Conservation (phyloP, 768 basidiomycete genomes). For the Russula earlei region DNA sequence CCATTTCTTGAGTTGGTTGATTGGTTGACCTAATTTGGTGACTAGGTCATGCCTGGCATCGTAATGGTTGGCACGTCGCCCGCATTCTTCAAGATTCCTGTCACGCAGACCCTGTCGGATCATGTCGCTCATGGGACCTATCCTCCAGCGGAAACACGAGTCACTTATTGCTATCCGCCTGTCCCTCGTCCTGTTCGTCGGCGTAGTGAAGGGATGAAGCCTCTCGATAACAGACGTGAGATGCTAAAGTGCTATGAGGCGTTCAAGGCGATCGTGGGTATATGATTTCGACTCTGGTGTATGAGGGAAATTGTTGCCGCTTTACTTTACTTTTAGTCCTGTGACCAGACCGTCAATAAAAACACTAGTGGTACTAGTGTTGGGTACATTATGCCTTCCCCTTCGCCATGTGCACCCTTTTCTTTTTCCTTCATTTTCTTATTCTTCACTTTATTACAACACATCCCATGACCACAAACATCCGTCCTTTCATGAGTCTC, state of each 20-base stretch:
- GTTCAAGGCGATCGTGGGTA: conserved; percentile 14
- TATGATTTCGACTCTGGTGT: not conserved
- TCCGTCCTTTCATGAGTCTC: no score
- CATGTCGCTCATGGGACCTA: not conserved
- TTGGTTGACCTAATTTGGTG: not conserved
- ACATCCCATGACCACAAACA: no score
- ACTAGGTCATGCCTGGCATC: not conserved
- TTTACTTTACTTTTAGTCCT: not conserved
- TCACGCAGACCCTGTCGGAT: not conserved
- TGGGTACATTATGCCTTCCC: not conserved
- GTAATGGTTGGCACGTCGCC: not conserved
- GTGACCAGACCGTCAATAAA: not conserved
- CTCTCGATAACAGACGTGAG: conserved; percentile 13
- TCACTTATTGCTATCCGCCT: conserved; percentile 3
- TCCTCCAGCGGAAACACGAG: not conserved
- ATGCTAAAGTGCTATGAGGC: conserved; percentile 18
- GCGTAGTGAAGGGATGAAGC: conserved; percentile 19
- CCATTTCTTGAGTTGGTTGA: not conserved
- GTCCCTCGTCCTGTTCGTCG: conserved; percentile 13
- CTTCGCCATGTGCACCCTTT: not conserved
- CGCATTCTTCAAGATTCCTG: not conserved
- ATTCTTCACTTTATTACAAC: no score
- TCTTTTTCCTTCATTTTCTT: no score
- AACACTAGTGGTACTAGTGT: not conserved
- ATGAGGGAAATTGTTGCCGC: not conserved